Evolutionary conservation across 768 basidiomycete genomes (phyloP).

Genomic region (Xerocomellus chrysenteron): DNA sequence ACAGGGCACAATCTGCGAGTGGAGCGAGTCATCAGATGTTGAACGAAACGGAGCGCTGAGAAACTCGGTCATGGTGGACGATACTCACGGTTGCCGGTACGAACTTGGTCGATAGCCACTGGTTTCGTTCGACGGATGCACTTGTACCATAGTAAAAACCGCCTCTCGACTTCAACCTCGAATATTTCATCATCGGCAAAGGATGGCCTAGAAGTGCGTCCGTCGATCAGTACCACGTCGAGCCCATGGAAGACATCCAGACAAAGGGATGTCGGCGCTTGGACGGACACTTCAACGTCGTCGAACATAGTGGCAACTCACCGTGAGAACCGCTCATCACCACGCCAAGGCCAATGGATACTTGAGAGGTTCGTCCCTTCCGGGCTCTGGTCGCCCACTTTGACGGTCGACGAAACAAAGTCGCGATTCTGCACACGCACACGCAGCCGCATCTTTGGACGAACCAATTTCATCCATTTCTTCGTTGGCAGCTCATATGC

Average conservation of each 20-base stretch:
- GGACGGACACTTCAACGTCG: too few relatives aligned
- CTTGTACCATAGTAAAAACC: conserved; percentile 21
- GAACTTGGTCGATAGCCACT: conserved; percentile 22
- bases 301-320: conserved; percentile 1
- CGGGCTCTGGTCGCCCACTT: not conserved
- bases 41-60: not conserved
- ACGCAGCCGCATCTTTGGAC: conserved; percentile 25
- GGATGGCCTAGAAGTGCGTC: conserved; percentile 8
- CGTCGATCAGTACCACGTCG: not conserved
- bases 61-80: not conserved
- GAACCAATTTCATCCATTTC: conserved; percentile 18
- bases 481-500: conserved; percentile 23
- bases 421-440: conserved; percentile 5
- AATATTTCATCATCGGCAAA: conserved; percentile 17
- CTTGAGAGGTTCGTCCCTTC: not conserved
- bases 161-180: conserved; percentile 21
- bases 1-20: conserved; percentile 22
- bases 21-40: not conserved
- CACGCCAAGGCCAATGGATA: conserved; percentile 17
- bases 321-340: conserved; percentile 10
- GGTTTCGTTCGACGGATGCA: conserved; percentile 27
- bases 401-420: conserved; percentile 19
- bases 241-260: not conserved
- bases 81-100: conserved; percentile 19
- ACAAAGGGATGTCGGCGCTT: not conserved